Base-by-base conservation (phyloP, 2,329 filamentous ascomycete genomes). In the Aschersonia sp. region DNA sequence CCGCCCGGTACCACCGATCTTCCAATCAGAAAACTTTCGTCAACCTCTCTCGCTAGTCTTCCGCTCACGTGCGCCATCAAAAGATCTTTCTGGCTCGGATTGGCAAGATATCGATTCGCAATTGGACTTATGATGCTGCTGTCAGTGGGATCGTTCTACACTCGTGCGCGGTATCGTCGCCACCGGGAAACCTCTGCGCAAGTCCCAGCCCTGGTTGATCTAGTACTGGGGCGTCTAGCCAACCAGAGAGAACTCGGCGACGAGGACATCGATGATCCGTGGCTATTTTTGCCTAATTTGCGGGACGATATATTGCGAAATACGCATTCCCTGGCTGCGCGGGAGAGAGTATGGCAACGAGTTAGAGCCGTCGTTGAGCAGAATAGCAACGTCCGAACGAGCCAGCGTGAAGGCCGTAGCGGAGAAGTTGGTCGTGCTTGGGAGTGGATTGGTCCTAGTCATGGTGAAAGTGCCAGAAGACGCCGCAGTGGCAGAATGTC, bases 21-120 rank as follows among this genome's bases (percentile, higher is more conserved):
- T 79, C 60, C 72, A 71, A 63, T 64, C 66, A 69, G 72, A 72
- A 70, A 70, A 65, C 78, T 95, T 74, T 78, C 80, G 67, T 90
- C 84, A 69, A 84, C 77, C 73, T 94, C 87, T 73, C 84, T 94
- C 82, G 84, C 89, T 76, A 78, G 84, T 66, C 76, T 97, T 83
- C 78, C 89, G 70, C 73, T 95, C 83, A 63, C 70, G 71, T 95
- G 87, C 68, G 78, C 84, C 67, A 58, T 87, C 82, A 78, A 78
- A 65, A 76, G 85, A 71, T 85, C 81, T 67, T 66, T 89, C 78
- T 73, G 83, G 69, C 78, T 83, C 75, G 77, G 83, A 65, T 59
- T 92, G 84, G 86, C 82, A 77, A 76, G 82, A 83, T 76, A 92
- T 92, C 76, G 86, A 82, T 70, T 87, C 80, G 69, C 82, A 71